These are phyloP conservation scores for Penicillium sp. DNA, from an alignment of 2,329 filamentous ascomycete genomes.

Conservation along the genomic window DNA sequence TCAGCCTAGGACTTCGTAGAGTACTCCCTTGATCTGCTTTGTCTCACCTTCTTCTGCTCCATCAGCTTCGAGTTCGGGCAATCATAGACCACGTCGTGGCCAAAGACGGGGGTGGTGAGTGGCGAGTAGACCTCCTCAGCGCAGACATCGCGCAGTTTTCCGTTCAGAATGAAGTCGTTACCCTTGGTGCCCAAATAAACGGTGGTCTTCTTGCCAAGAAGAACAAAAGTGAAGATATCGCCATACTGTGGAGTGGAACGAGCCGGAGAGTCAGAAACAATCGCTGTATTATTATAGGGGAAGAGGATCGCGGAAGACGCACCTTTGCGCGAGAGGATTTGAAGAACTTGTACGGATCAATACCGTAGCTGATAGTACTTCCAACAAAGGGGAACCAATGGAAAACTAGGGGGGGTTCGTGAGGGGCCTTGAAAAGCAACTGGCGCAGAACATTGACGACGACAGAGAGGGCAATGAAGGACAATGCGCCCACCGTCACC, in stretches of 20 bases:
- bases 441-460: constrained; percentile 80
- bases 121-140: constrained; percentile 89
- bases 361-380: constrained; percentile 91
- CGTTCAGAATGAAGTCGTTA: constrained; percentile 91
- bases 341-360: constrained; percentile 73
- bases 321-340: constrained; percentile 74
- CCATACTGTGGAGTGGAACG: constrained; percentile 65
- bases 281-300: no score
- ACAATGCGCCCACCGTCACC: constrained; percentile 47
- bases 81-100: constrained; percentile 85
- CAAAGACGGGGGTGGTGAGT: constrained; percentile 73
- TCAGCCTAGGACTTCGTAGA: background rate
- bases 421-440: constrained; percentile 77
- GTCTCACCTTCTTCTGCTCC: constrained; percentile 89
- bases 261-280: constrained; percentile 3
- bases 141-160: constrained; percentile 85
- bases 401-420: constrained; percentile 73
- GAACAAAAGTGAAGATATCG: constrained; percentile 85
- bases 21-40: no score
- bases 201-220: constrained; percentile 87
- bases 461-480: constrained; percentile 62
- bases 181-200: constrained; percentile 80
- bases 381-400: constrained; percentile 75
- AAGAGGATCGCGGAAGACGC: constrained; percentile 24
- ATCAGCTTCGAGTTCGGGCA: constrained; percentile 90